These are phyloP conservation scores for Malassezia brasiliensis DNA, from an alignment of 1,284 basidiomycete genomes.

Conservation along the genomic window DNA sequence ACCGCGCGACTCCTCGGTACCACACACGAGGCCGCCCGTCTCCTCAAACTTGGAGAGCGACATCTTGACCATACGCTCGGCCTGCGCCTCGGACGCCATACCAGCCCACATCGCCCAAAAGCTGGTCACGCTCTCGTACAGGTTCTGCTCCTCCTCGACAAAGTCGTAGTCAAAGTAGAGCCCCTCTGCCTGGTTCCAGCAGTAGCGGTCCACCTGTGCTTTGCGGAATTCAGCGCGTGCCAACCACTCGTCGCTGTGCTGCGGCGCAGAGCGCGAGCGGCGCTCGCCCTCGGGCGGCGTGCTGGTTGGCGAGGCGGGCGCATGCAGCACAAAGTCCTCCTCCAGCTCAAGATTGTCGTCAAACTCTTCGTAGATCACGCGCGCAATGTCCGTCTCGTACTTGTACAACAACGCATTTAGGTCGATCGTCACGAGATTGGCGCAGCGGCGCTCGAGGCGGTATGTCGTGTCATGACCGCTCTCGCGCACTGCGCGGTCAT, in stretches of 20 bases:
- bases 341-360: constrained; percentile 80
- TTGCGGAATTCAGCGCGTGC: constrained; percentile 40
- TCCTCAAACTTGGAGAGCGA: constrained; percentile 92
- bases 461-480: constrained; percentile 91
- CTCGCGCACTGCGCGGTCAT: constrained; percentile 79
- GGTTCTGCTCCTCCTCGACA: constrained; percentile 72
- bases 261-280: constrained; percentile 54
- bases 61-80: constrained; percentile 70
- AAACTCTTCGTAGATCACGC: constrained; percentile 82
- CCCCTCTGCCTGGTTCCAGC: constrained; percentile 87
- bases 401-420: constrained; percentile 76
- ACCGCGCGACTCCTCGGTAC: constrained; percentile 90
- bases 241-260: constrained; percentile 43
- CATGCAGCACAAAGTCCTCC: constrained; percentile 62
- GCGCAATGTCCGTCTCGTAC: constrained; percentile 48
- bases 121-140: constrained; percentile 89
- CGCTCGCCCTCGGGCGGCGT: neutral
- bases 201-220: constrained; percentile 81
- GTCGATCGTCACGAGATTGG: constrained; percentile 91
- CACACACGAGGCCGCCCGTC: constrained; percentile 86
- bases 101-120: constrained; percentile 98
- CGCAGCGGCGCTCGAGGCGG: constrained; percentile 82
- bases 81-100: constrained; percentile 86
- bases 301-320: constrained; percentile 18
- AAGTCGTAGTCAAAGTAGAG: constrained; percentile 97